Evolutionary conservation across 2,329 filamentous ascomycete genomes (phyloP).

Genomic region (Colletotrichum navitas): DNA sequence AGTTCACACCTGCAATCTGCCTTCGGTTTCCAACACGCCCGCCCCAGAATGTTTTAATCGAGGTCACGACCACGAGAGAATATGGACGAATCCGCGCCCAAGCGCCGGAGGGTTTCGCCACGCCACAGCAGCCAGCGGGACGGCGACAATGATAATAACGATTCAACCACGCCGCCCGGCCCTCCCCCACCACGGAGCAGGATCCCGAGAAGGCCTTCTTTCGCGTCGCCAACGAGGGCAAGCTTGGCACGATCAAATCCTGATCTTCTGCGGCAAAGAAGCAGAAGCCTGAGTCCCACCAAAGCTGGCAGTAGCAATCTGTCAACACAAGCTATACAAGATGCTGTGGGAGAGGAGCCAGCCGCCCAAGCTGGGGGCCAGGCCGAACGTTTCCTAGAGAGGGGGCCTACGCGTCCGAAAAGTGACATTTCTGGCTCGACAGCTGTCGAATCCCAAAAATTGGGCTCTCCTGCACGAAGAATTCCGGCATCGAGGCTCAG

Average conservation of each 20-base stretch:
- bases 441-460: background rate
- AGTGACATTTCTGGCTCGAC: slow-evolving; percentile 23
- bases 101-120: slow-evolving; percentile 74
- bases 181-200: slow-evolving; percentile 45
- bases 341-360: slow-evolving; percentile 3
- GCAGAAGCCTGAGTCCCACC: slow-evolving; percentile 30
- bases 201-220: slow-evolving; percentile 64
- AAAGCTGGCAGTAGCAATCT: slow-evolving; percentile 43
- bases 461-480: slow-evolving; percentile 43
- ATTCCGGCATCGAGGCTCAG: slow-evolving; percentile 47
- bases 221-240: slow-evolving; percentile 75
- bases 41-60: slow-evolving; percentile 3
- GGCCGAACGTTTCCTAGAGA: slow-evolving; percentile 20
- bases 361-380: slow-evolving; percentile 6
- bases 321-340: slow-evolving; percentile 2
- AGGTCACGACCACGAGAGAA: background rate
- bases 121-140: slow-evolving; percentile 53
- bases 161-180: slow-evolving; percentile 54
- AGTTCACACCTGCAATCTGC: no score
- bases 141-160: slow-evolving; percentile 42
- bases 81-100: slow-evolving; percentile 70
- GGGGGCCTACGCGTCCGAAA: slow-evolving; percentile 26
- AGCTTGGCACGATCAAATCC: slow-evolving; percentile 73
- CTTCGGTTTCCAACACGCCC: background rate
- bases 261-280: slow-evolving; percentile 59